Evolutionary conservation across 202 grass and related monocot species (phyloP).

Genomic region (Schoenoplectus tabernaemontani): DNA sequence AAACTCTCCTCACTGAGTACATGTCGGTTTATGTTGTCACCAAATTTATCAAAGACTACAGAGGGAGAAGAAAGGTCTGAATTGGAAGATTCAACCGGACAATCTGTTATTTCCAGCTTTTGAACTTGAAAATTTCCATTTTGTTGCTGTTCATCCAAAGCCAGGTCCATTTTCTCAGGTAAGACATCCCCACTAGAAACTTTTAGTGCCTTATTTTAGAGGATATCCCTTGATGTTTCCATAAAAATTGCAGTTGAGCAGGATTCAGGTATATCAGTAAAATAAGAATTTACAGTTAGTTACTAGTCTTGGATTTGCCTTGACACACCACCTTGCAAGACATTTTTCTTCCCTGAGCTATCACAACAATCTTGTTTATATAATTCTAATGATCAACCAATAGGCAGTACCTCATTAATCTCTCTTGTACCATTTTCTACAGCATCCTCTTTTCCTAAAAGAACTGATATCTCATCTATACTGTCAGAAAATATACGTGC

Average conservation of each 20-base stretch:
- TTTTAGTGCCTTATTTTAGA: not conserved
- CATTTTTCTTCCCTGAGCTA: not conserved
- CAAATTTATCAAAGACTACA: not conserved
- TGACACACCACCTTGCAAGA: not conserved
- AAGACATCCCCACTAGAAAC: not conserved
- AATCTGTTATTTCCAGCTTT: not conserved
- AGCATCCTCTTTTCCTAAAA: not conserved
- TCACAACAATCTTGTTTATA: not conserved
- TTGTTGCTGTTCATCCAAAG: constrained; percentile 2
- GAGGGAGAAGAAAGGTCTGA: not conserved
- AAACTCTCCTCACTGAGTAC: not conserved
- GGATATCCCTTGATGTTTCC: not conserved
- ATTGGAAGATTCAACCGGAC: not conserved
- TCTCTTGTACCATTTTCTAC: constrained; percentile 1
- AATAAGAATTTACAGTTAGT: constrained; percentile 17
- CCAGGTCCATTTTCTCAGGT: not conserved
- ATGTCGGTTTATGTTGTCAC: not conserved
- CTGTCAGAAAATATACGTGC: not conserved
- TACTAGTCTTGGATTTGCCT: constrained; percentile 6
- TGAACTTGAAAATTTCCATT: not conserved
- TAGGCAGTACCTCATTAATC: constrained; percentile 1
- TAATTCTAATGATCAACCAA: constrained; percentile 5
- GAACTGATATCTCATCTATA: not conserved
- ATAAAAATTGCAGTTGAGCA: not conserved
- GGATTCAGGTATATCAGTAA: not conserved